Base-by-base conservation (phyloP, 2,329 filamentous ascomycete genomes). In the Ceratocystis harringtonii region DNA sequence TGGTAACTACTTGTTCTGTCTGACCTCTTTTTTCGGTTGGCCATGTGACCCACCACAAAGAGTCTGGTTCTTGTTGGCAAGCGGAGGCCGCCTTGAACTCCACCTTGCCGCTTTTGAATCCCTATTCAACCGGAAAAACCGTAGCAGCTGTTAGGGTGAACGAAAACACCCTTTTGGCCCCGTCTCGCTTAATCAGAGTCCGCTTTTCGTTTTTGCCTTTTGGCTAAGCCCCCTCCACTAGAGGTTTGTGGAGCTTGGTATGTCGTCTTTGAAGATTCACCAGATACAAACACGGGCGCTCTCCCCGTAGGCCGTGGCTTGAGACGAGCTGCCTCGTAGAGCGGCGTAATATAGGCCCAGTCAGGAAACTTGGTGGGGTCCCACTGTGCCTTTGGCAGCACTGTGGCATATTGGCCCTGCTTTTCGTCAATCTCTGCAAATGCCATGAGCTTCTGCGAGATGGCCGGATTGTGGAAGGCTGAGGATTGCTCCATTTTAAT, bases 361-460 rank as follows among this genome's bases (percentile, higher is more conserved):
- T 77, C 75, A 0, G 84, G 84, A 68, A 87, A 82, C 3, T 70
- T 76, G 1, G 71, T 72, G 0, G 84, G 82, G 69, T 87, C 77
- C 83, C 84, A 88, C 5, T 85, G 69, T 2, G 81, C 79, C 1
- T 73, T 70, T 1, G 79, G 71, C 58, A 87, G 71, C 1, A 85
- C 85, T 5, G 85, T 89, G 41, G 78, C 78, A 73, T 92, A 91
- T 74, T 89, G 85, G 76, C 25, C 84, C 78, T 70, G 72, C 8
- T 22, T 61, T 1, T 67, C 73, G 41, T 65, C 64, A 60, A 79
- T 70, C 25, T 74, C 77, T 7, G 86, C 85, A 75, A 90, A 92
- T 28, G 78, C 79, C 76, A 90, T 79, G 65, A 92, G 78, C 75
- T 89, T 90, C 68, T 87, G 84, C 74, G 84, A 82, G 64, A 92